Conservation (phyloP, 2,329 filamentous ascomycete genomes). For the Venturiaceae sp. region DNA sequence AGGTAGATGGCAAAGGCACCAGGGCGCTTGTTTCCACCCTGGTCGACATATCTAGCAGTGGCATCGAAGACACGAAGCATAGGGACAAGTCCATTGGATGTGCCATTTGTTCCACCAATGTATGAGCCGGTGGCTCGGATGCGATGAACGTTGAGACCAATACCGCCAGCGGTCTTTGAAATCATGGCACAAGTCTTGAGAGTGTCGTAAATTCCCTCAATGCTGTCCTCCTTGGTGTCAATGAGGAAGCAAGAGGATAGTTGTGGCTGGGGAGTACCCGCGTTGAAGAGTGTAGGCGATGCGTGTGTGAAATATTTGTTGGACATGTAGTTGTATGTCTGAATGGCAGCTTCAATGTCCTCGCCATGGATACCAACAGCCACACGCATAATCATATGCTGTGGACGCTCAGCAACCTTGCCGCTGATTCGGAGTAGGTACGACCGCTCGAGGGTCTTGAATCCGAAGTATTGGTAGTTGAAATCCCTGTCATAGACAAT, state of each 20-base stretch:
- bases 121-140: conserved; percentile 97
- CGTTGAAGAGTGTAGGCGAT: conserved; percentile 96
- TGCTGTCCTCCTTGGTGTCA: conserved; percentile 99
- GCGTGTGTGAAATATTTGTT: conserved; percentile 98
- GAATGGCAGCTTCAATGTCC: conserved; percentile 84
- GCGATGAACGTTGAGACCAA: conserved; percentile 91
- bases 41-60: conserved; percentile 95
- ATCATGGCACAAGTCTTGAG: conserved; percentile 99
- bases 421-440: conserved; percentile 93
- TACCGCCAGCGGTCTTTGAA: conserved; percentile 98
- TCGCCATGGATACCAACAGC: conserved; percentile 94
- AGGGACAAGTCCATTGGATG: conserved; percentile 91
- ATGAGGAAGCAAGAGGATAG: conserved; percentile 97
- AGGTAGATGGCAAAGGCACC: conserved; percentile 98
- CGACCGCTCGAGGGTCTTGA: conserved; percentile 97
- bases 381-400: conserved; percentile 99
- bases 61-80: conserved; percentile 99
- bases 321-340: conserved; percentile 99
- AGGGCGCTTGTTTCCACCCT: conserved; percentile 97
- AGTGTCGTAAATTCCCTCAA: conserved; percentile 98
- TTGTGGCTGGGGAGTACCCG: conserved; percentile 88
- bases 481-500: conserved; percentile 99
- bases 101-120: conserved; percentile 95
- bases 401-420: conserved; percentile 92
- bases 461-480: conserved; percentile 99